phyloP scores from a whole-genome alignment of 805 yeast genomes.

The Kuraishia piskuri region DNA sequence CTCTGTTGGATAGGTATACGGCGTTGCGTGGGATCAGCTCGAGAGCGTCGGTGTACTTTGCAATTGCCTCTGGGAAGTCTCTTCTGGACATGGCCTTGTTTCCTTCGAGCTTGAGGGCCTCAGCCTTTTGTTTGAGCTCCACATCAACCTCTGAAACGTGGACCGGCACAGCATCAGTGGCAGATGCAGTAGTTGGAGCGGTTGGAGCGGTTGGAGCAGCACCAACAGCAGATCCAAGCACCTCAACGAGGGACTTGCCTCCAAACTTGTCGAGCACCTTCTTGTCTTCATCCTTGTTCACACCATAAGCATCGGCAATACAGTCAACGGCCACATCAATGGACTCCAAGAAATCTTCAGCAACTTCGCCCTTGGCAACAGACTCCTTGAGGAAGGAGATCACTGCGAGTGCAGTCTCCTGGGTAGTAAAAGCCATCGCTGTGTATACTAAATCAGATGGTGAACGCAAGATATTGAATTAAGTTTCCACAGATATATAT shows the following conservation, averaged over 20 bases:
- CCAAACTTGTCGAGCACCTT: conserved; percentile 28
- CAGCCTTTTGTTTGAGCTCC: conserved; percentile 69
- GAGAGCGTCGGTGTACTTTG: conserved; percentile 76
- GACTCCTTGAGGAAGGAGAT: conserved; percentile 60
- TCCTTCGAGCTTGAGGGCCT: conserved; percentile 75
- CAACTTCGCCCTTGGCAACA: conserved; percentile 50
- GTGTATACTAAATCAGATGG: background rate
- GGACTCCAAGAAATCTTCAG: conserved; percentile 13
- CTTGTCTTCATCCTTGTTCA: conserved; percentile 42
- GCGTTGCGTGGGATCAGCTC: conserved; percentile 62
- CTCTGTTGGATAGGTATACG: conserved; percentile 86
- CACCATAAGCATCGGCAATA: conserved; percentile 76
- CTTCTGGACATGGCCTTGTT: conserved; percentile 79
- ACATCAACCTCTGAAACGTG: conserved; percentile 36
- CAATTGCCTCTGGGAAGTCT: conserved; percentile 64
- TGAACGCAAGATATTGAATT: no score
- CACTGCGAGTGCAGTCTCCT: conserved; percentile 66
- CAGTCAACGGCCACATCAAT: conserved; percentile 47
- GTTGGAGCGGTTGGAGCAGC: conserved; percentile 13
- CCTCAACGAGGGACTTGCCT: conserved; percentile 38
- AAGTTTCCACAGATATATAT: no score
- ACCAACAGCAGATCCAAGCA: conserved; percentile 23
- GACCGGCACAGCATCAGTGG: conserved; percentile 24
- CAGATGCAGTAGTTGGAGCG: conserved; percentile 14
- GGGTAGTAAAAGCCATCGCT: conserved; percentile 38